Base-by-base conservation (phyloP, 2,329 filamentous ascomycete species). In the Ascochyta koolunga region DNA sequence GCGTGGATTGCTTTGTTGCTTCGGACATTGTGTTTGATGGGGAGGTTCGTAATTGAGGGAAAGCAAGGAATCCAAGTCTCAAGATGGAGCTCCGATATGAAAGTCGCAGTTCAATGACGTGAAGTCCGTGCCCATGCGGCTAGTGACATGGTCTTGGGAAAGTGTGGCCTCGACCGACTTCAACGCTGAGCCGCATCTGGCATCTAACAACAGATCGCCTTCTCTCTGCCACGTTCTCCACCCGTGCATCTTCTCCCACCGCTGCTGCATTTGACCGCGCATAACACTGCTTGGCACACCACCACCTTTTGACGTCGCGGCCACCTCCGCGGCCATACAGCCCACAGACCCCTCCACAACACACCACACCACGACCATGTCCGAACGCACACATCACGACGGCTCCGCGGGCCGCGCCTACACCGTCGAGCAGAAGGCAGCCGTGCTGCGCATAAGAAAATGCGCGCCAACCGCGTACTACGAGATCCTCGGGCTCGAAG, bases 391-490 rank as follows among this genome's bases (percentile, higher is more conserved):
- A 53, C 89, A 92, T 77, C 88, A 90, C 73, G 89, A 92, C 73
- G 89, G 89, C 62, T 89, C 88, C 75, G 85, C 88, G 63, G 86
- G 86, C 54, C 87, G 90, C 65, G 84, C 89, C 71, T 96, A 87
- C 77, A 99, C 95, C 1, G 81, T 85, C 25, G 93, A 97, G 66
- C 95, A 99, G 73, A 95, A 96, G 75, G 88, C 90, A 2, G 93
- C 93, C 22, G 95, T 99, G 27, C 79, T 96, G 67, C 86, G 95
- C 62, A 95, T 99, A 73, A 87, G 90, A 62, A 86, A 84, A 79
- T 99, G 95, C 78, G 82, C 83, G 33, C 80, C 89, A 19, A 97
- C 92, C 4, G 91, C 91, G 16, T 99, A 96, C 77, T 99, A 99
- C 80, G 95, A 98, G 74, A 98, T 99, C 65, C 79, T 99, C 27